Evolutionary conservation across 352 stramenopile genomes (phyloP).

Genomic region (Halophytophthora polymorphica): DNA sequence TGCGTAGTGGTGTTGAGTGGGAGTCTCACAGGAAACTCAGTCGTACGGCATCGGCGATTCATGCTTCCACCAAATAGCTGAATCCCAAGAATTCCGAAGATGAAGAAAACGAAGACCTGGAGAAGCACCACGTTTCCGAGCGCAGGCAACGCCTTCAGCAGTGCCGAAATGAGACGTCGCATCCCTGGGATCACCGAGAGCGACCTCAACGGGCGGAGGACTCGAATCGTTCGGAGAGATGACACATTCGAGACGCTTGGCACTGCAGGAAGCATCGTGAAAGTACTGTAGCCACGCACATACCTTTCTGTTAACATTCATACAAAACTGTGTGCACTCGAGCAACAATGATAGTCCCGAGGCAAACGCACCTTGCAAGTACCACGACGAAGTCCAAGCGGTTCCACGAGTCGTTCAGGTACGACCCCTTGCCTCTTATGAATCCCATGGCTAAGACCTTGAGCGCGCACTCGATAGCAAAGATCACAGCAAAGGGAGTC

Average conservation of each 20-base stretch:
- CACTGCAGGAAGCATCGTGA: slow-evolving; percentile 50
- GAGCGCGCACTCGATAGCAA: slow-evolving; percentile 82
- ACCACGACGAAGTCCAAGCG: slow-evolving; percentile 92
- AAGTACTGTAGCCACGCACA: slow-evolving; percentile 29
- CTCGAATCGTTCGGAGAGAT: slow-evolving; percentile 82
- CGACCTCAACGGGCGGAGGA: slow-evolving; percentile 86
- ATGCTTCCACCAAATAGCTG: slow-evolving; percentile 86
- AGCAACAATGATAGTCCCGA: no score
- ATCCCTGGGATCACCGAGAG: slow-evolving; percentile 85
- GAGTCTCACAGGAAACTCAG: slow-evolving; percentile 62
- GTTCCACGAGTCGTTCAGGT: slow-evolving; percentile 89
- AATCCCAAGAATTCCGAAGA: slow-evolving; percentile 90
- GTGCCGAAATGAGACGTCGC: slow-evolving; percentile 71
- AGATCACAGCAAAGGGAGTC: slow-evolving; percentile 83
- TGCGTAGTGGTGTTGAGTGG: slow-evolving; percentile 27
- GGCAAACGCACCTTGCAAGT: slow-evolving; percentile 55
- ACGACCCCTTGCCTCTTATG: slow-evolving; percentile 51
- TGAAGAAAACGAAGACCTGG: slow-evolving; percentile 88
- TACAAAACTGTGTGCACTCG: not conserved
- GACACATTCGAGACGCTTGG: slow-evolving; percentile 55
- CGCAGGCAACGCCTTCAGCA: slow-evolving; percentile 81
- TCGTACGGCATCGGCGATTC: slow-evolving; percentile 80
- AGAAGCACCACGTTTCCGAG: slow-evolving; percentile 89
- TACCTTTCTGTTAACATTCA: no score
- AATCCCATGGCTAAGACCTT: slow-evolving; percentile 91